Evolutionary conservation across 1,284 basidiomycete genomes (phyloP), one percentile per base, ranked within the genome.

Genomic region (Puccinia triticina): DNA sequence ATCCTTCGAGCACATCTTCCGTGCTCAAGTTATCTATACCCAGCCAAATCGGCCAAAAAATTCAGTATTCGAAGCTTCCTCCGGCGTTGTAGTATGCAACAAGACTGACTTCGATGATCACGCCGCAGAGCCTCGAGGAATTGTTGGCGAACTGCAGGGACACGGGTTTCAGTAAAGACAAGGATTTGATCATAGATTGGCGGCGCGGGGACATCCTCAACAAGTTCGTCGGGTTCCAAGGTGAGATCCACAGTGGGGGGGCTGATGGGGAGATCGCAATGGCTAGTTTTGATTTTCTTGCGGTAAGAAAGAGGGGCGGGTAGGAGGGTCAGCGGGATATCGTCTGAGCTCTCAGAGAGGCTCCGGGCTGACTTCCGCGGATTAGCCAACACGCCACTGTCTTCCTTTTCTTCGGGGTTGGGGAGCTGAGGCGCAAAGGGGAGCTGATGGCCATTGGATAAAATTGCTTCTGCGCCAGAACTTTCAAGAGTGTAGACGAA

Each of bases 11-110:
- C 26, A 73, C 71, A 1, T 73, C 29, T 26, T 73, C 48, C 18
- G 32, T 21, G 37, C 71, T 73, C 48, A 55, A 73, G 23, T 73
- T 73, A 26, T 53, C 71, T 73, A n/a, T 34, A n/a, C n/a, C 18
- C 46, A 14, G 2, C 32, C 21, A 26, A 23, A 37, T n/a, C 23
- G 7, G 21, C 1, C 7, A n/a, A 69, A 69, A 23, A 67, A 5
- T 26, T 61, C 59, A 61, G 59, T 61, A n/a, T 34, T 11, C 34
- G 32, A 29, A 16, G 29, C 4, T 61, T 34, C 26, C 7, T 16
- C 10, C 11, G 12, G 5, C 29, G 18, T 11, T 23, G 32, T n/a
- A 32, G 34, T 8, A 43, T 40, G 23, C 2, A n/a, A 23, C 10
- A 66, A 23, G 18, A 69, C 66, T 46, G 5, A 69, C 66, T 69